These are phyloP conservation scores for Inosperma sp. DNA, from an alignment of 768 basidiomycete genomes.

Conservation along the genomic window DNA sequence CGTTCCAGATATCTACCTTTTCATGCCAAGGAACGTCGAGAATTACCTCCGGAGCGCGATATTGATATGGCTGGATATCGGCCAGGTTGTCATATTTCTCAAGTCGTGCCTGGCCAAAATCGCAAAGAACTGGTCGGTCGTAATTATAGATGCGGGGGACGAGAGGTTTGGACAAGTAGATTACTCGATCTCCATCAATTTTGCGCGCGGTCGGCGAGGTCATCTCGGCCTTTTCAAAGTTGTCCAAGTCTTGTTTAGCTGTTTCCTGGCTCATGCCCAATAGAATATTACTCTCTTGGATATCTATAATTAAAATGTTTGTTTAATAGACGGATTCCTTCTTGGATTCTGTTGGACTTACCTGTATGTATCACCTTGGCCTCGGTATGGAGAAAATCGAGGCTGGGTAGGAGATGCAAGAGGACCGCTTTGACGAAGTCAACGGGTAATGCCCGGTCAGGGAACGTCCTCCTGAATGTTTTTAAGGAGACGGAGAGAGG, in stretches of 20 bases:
- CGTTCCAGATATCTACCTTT: conserved; percentile 14
- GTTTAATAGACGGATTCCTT: too few species aligned
- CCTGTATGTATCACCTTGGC: conserved; percentile 15
- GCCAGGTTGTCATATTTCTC: neutral
- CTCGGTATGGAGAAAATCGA: conserved; percentile 14
- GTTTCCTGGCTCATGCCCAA: conserved; percentile 4
- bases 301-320: conserved; percentile 10
- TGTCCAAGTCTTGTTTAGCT: neutral
- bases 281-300: conserved; percentile 14
- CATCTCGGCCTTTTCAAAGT: conserved; percentile 14
- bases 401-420: conserved; percentile 7
- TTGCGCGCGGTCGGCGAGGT: conserved; percentile 14
- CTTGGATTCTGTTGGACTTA: neutral
- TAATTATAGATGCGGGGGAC: neutral
- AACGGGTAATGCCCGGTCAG: neutral
- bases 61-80: neutral
- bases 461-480: neutral
- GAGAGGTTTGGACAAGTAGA: conserved; percentile 9
- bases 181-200: conserved; percentile 10
- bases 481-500: too few species aligned
- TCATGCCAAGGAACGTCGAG: conserved; percentile 13
- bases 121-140: conserved; percentile 10
- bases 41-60: conserved; percentile 16
- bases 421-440: neutral
- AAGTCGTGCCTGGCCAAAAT: conserved; percentile 11